A percentile compares a stretch with the other conserved stretches of the same genome.
phyloP scores from a whole-genome alignment of 176 grass and related monocot species.

The Avena atlantica region DNA sequence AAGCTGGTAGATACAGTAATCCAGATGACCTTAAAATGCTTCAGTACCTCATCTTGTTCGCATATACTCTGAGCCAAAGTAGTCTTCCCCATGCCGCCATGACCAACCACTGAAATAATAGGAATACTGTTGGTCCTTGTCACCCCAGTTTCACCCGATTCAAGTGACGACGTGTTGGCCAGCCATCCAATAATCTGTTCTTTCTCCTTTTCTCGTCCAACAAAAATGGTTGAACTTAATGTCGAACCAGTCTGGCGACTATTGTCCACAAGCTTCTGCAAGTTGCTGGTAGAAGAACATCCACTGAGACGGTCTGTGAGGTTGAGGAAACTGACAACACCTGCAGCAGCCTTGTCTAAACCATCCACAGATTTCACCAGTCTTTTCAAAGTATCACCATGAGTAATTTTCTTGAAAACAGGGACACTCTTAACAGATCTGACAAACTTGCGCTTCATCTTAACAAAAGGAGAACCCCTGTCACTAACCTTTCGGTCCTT shows the following conservation, averaged over 20 bases:
- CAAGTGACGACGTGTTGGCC: background rate
- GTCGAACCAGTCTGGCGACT: slow-evolving; percentile 36
- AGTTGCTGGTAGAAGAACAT: background rate
- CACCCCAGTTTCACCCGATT: background rate
- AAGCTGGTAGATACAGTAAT: slow-evolving; percentile 36
- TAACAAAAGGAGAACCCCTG: background rate
- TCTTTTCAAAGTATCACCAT: slow-evolving; percentile 11
- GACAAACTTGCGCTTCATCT: slow-evolving; percentile 35
- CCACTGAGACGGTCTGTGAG: background rate
- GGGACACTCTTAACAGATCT: slow-evolving; percentile 28
- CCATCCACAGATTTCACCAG: background rate
- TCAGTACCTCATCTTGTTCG: background rate
- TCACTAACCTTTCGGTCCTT: slow-evolving; percentile 12
- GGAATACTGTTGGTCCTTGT: background rate
- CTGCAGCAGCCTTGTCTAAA: background rate
- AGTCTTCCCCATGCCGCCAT: slow-evolving; percentile 54
- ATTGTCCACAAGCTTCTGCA: background rate
- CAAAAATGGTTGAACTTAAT: background rate
- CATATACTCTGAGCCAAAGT: slow-evolving; percentile 44
- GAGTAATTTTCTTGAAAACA: background rate
- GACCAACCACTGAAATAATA: slow-evolving; percentile 35
- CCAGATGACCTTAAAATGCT: slow-evolving; percentile 47
- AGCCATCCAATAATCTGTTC: background rate
- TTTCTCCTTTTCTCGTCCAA: background rate
- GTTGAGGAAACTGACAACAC: background rate